phyloP scores from a whole-genome alignment of 306 rosid species.

The Aeschynomene evenia region DNA sequence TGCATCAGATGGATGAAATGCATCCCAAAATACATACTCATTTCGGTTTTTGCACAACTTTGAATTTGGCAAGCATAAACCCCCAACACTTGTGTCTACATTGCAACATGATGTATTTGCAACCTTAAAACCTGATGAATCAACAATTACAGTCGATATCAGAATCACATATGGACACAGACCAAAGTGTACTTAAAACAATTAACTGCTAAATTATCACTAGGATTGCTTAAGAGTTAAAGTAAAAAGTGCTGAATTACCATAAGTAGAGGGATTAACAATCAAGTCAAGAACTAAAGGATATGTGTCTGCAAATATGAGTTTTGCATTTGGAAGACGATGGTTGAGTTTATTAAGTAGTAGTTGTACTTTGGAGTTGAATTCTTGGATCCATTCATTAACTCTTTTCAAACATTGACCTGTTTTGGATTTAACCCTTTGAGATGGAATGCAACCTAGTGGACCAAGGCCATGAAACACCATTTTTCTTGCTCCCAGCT shows the following conservation, averaged over 20 bases:
- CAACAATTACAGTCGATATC: neutral
- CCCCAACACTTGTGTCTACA: constrained; percentile 68
- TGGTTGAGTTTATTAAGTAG: constrained; percentile 50
- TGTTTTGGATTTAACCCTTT: constrained; percentile 67
- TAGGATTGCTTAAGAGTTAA: neutral
- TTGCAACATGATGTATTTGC: constrained; percentile 87
- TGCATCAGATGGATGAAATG: constrained; percentile 88
- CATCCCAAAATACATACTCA: constrained; percentile 86
- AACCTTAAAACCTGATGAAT: constrained; percentile 61
- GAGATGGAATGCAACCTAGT: constrained; percentile 93
- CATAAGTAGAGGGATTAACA: constrained; percentile 50
- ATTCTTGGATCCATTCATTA: constrained; percentile 46
- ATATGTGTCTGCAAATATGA: constrained; percentile 65
- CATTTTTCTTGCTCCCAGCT: constrained; percentile 65
- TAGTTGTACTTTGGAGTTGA: constrained; percentile 47
- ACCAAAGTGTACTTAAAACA: too few relatives aligned
- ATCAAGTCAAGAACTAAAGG: constrained; percentile 59
- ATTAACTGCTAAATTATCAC: neutral
- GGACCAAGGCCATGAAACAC: constrained; percentile 74
- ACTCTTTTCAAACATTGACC: constrained; percentile 68
- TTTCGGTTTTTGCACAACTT: constrained; percentile 56
- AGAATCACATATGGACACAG: too few relatives aligned
- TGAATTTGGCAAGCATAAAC: constrained; percentile 83
- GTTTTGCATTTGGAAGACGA: constrained; percentile 51
- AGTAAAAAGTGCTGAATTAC: constrained; percentile 29